Conservation (phyloP, 371 early-diverging fungal genomes). For the Actinomortierella ambigua region DNA sequence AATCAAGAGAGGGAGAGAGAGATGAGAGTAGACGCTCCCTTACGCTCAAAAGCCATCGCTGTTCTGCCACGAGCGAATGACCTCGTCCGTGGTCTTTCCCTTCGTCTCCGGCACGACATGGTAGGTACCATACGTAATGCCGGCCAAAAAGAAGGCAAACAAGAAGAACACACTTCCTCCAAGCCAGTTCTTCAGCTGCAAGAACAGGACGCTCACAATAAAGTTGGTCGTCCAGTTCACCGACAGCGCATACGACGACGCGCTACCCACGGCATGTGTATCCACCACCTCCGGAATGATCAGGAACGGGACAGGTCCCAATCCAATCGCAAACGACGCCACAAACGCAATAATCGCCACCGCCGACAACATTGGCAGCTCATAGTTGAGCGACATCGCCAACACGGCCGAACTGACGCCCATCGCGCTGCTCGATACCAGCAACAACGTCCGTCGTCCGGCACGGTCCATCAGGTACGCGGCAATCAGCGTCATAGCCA, state of each 20-base stretch:
- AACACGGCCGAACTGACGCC: conserved; percentile 57
- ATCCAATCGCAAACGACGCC: conserved; percentile 87
- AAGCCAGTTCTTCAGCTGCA: conserved; percentile 60
- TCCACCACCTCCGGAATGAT: conserved; percentile 86
- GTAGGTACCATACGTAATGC: conserved; percentile 54
- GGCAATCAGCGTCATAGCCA: conserved; percentile 74
- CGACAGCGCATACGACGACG: conserved; percentile 70
- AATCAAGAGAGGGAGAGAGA: background rate
- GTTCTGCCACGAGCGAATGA: conserved; percentile 33
- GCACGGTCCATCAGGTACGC: conserved; percentile 79
- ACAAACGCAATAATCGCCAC: conserved; percentile 78
- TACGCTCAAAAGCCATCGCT: background rate
- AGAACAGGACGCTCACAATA: conserved; percentile 68
- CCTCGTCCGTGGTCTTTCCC: conserved; percentile 55
- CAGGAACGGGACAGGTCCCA: conserved; percentile 89
- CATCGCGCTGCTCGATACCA: conserved; percentile 72
- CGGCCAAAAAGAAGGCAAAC: conserved; percentile 62
- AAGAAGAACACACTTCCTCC: conserved; percentile 78
- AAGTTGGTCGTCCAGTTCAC: conserved; percentile 80
- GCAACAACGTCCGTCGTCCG: conserved; percentile 81
- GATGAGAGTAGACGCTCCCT: background rate
- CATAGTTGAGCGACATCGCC: conserved; percentile 61
- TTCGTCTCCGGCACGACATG: conserved; percentile 84
- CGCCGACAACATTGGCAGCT: conserved; percentile 60
- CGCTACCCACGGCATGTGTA: conserved; percentile 69